Percentiles rank a stretch among this genome's conserved stretches.
Conservation (phyloP, 257 asterid genomes). For the Misopates orontium region DNA sequence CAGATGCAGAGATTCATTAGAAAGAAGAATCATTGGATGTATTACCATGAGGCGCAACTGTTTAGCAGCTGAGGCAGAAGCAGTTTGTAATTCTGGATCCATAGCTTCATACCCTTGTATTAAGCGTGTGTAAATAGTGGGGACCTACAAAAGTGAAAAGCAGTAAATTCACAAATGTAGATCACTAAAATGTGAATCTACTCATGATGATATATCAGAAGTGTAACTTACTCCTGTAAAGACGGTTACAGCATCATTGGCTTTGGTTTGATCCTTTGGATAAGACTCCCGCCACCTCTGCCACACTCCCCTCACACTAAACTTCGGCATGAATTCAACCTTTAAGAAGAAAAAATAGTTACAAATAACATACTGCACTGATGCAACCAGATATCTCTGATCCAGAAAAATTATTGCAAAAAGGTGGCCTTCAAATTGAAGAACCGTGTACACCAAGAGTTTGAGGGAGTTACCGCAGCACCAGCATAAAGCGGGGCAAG, state of each 20-base stretch:
- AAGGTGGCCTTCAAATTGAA: constrained; percentile 14
- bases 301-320: constrained; percentile 97
- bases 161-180: constrained; percentile 1
- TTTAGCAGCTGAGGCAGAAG: constrained; percentile 74
- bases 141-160: constrained; percentile 56
- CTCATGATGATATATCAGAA: not conserved
- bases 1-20: no score
- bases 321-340: constrained; percentile 95
- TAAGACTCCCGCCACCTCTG: constrained; percentile 97
- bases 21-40: constrained; percentile 19
- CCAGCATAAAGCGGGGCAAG: constrained; percentile 91
- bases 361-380: constrained; percentile 1
- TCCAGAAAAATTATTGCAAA: not conserved
- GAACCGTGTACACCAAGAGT: constrained; percentile 20
- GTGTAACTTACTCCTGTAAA: constrained; percentile 79
- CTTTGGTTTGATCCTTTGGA: constrained; percentile 57
- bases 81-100: constrained; percentile 68
- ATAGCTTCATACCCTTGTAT: constrained; percentile 94
- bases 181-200: no score
- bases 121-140: constrained; percentile 93
- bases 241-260: constrained; percentile 67
- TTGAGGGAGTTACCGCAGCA: constrained; percentile 57
- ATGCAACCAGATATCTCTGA: constrained; percentile 1
- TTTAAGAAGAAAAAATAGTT: constrained; percentile 31
- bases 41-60: constrained; percentile 94